Base-by-base conservation (phyloP, 2,329 filamentous ascomycete species). In the Tympanopsis confertula region DNA sequence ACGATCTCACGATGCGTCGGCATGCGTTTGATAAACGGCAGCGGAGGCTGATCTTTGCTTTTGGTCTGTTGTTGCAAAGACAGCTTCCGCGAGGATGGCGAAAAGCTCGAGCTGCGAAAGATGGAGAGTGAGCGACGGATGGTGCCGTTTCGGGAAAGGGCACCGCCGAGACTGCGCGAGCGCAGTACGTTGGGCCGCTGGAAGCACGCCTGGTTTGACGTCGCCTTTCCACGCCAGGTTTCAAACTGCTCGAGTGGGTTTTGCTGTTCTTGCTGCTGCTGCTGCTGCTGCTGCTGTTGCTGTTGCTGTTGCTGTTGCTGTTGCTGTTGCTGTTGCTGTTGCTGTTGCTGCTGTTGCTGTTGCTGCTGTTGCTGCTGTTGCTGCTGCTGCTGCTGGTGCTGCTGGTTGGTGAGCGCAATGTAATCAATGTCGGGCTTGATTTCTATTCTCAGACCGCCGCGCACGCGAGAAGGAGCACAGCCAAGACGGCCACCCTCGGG, bases 351-450 rank as follows among this genome's bases (percentile, higher is more conserved):
- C n/a, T n/a, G n/a, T n/a, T n/a, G 35, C 4, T n/a, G 38, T 41
- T 4, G 29, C 35, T 17, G 41, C 36, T 30, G 26, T 49, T 22
- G 32, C 37, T 37, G 29, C 20, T 32, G 15, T 39, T 38, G 3
- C 44, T 35, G 5, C 44, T 42, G 13, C 20, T n/a, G 39, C 42
- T 37, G 32, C 30, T 22, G 18, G 39, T 26, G 33, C 32, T 12
- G 17, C 18, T 5, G 3, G 14, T 13, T 12, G 37, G 59, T 57
- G 5, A 67, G 52, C 0, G 65, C 65, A 38, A 68, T 62, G 43
- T 74, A 73, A 45, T 76, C 69, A 32, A 76, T 65, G 36, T 77
- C 71, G 0, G 71, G 69, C 41, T 67, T 66, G 41, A 74, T 68
- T 41, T 70, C 68, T 10, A 49, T 38, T 20, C 12, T 42, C 5